These are phyloP conservation scores for Pyrenopolyporus hunteri DNA, from an alignment of 495 filamentous ascomycete species.

Conservation along the genomic window DNA sequence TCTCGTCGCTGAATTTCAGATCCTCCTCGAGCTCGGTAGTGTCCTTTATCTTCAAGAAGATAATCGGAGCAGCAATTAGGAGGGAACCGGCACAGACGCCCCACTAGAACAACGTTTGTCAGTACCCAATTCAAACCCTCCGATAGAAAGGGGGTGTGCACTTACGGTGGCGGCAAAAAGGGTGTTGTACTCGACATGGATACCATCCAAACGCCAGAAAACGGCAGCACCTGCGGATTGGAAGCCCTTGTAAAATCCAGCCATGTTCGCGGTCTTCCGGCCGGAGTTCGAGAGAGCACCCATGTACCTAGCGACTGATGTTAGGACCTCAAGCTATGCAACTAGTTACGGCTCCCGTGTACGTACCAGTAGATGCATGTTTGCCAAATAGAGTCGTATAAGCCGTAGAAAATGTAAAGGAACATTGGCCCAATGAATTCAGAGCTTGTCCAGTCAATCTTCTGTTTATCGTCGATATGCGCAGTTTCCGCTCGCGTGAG, in stretches of 20 bases:
- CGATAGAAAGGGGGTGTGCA: not conserved
- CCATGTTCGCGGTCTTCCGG: constrained; percentile 89
- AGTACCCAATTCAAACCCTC: constrained; percentile 6
- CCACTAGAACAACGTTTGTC: constrained; percentile 65
- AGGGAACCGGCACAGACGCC: constrained; percentile 74
- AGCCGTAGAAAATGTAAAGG: constrained; percentile 91
- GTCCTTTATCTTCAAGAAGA: constrained; percentile 80
- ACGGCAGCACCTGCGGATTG: constrained; percentile 93
- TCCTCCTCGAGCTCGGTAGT: constrained; percentile 75
- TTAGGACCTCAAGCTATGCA: constrained; percentile 34
- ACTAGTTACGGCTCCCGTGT: not conserved
- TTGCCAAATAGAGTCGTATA: constrained; percentile 86
- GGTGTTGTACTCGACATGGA: constrained; percentile 66
- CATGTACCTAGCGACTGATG: constrained; percentile 59
- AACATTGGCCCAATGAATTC: constrained; percentile 85
- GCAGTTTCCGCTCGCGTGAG: constrained; percentile 37
- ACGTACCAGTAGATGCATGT: constrained; percentile 86
- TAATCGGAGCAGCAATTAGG: constrained; percentile 76
- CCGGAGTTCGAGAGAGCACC: constrained; percentile 89
- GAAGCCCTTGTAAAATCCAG: constrained; percentile 90
- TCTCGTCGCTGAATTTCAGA: constrained; percentile 83
- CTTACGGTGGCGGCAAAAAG: constrained; percentile 60
- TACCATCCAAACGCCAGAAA: constrained; percentile 78
- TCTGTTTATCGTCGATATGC: constrained; percentile 37
- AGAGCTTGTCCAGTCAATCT: constrained; percentile 67